A percentile compares a stretch with the other conserved stretches of the same genome.
Evolutionary conservation across 345 rosid genomes (phyloP).

Genomic region (Streptanthus diversifolius): DNA sequence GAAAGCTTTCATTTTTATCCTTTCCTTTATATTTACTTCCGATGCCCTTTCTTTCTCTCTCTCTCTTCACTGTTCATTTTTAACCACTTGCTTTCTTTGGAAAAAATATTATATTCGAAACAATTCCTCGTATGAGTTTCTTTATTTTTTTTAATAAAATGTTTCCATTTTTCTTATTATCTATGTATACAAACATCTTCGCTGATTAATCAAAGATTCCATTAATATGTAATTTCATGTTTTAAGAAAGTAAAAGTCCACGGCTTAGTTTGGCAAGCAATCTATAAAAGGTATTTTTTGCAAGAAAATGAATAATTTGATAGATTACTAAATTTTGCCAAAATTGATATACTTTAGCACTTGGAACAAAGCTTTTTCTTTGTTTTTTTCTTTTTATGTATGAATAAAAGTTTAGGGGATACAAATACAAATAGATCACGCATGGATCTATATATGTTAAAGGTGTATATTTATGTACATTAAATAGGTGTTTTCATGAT

Average conservation of each 20-base stretch:
- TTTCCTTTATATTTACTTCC: constrained; percentile 30
- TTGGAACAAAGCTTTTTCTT: constrained; percentile 20
- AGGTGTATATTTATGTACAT: constrained; percentile 26
- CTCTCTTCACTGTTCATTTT: constrained; percentile 4
- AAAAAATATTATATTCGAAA: constrained; percentile 35
- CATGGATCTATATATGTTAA: constrained; percentile 20
- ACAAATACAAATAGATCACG: constrained; percentile 29
- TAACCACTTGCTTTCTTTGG: constrained; percentile 45
- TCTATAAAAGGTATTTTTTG: constrained; percentile 24
- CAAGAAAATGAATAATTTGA: constrained; percentile 12
- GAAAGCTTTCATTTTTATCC: constrained; percentile 42
- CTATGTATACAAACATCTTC: constrained; percentile 25
- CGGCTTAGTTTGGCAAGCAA: constrained; percentile 31
- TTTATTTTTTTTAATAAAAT: neutral
- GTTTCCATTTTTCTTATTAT: constrained; percentile 26
- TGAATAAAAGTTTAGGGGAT: constrained; percentile 14
- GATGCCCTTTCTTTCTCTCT: constrained; percentile 24
- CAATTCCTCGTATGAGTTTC: constrained; percentile 29
- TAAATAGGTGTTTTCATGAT: constrained; percentile 33
- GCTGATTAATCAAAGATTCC: constrained; percentile 30
- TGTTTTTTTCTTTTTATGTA: constrained; percentile 4
- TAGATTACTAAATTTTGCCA: constrained; percentile 18
- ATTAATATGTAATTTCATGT: constrained; percentile 32
- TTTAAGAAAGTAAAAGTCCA: constrained; percentile 36
- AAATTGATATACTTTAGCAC: constrained; percentile 11